phyloP scores from a whole-genome alignment of 129 eudicot species.

The Mikania micrantha region DNA sequence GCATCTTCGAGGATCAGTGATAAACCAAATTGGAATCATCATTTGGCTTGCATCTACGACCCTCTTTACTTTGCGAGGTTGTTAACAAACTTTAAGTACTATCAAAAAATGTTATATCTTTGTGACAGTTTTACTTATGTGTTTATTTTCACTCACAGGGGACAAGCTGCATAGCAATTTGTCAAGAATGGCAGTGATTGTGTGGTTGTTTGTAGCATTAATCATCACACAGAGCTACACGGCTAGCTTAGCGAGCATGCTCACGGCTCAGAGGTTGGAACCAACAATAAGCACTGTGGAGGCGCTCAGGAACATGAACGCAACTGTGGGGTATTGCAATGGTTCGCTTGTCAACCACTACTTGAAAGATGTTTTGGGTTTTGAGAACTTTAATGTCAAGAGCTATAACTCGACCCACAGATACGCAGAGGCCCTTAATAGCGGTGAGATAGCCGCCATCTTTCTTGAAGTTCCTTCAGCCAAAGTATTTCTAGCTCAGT shows the following conservation, averaged over 20 bases:
- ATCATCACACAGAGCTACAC: constrained; percentile 55
- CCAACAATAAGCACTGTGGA: constrained; percentile 37
- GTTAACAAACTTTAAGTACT: background rate
- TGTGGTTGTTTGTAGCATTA: constrained; percentile 54
- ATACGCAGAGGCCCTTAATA: constrained; percentile 35
- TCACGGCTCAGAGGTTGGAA: constrained; percentile 48
- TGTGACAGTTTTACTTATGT: background rate
- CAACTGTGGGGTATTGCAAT: constrained; percentile 31
- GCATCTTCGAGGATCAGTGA: constrained; percentile 14
- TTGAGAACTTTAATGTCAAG: constrained; percentile 20
- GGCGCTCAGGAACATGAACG: constrained; percentile 31
- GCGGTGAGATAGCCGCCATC: constrained; percentile 40
- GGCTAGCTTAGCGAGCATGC: constrained; percentile 61
- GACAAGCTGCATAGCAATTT: constrained; percentile 42
- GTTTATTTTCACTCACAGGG: constrained; percentile 23
- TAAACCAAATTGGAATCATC: constrained; percentile 29
- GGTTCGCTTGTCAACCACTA: constrained; percentile 32
- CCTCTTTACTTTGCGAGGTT: constrained; percentile 45
- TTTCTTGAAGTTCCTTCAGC: constrained; percentile 46
- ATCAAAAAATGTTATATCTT: background rate
- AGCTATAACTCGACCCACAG: constrained; percentile 27
- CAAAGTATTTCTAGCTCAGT: constrained; percentile 49
- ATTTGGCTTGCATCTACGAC: constrained; percentile 41
- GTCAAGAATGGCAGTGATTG: constrained; percentile 38
- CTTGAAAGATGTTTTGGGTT: constrained; percentile 27